These are phyloP conservation scores for Begonia peltatifolia DNA, from an alignment of 306 rosid species.

Conservation along the genomic window DNA sequence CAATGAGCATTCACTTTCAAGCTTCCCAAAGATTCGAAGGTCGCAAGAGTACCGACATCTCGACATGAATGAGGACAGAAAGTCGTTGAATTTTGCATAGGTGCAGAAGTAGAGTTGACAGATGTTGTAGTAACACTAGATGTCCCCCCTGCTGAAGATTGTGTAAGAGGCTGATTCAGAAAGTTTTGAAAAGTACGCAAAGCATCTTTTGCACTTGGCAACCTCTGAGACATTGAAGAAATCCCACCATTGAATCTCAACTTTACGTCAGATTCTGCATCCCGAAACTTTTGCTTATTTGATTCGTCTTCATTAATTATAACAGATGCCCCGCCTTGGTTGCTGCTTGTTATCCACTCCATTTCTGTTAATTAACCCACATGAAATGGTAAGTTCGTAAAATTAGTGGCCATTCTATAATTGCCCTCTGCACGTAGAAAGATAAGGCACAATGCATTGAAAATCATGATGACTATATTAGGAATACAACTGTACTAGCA, in stretches of 20 bases:
- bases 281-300: slow-evolving; percentile 29
- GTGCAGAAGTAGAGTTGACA: slow-evolving; percentile 74
- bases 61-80: slow-evolving; percentile 31
- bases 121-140: slow-evolving; percentile 79
- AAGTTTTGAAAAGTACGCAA: slow-evolving; percentile 58
- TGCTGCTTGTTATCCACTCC: slow-evolving; percentile 45
- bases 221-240: slow-evolving; percentile 45
- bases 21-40: slow-evolving; percentile 28
- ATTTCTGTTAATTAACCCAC: slow-evolving; percentile 91
- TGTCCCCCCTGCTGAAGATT: slow-evolving; percentile 60
- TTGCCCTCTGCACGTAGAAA: slow-evolving; percentile 71
- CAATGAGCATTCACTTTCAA: slow-evolving; percentile 21
- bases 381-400: slow-evolving; percentile 76
- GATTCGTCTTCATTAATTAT: slow-evolving; percentile 37
- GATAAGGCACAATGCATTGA: slow-evolving; percentile 28
- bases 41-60: slow-evolving; percentile 22
- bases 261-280: slow-evolving; percentile 30
- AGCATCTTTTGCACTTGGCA: slow-evolving; percentile 43
- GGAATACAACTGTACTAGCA: slow-evolving; percentile 14
- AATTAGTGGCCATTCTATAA: slow-evolving; percentile 66
- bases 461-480: slow-evolving; percentile 19
- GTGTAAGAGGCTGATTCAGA: slow-evolving; percentile 59
- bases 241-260: slow-evolving; percentile 39
- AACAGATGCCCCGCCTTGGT: slow-evolving; percentile 38
- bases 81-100: slow-evolving; percentile 59